Base-by-base conservation (phyloP, 352 stramenopile genomes). In the Peronospora farinosa region DNA sequence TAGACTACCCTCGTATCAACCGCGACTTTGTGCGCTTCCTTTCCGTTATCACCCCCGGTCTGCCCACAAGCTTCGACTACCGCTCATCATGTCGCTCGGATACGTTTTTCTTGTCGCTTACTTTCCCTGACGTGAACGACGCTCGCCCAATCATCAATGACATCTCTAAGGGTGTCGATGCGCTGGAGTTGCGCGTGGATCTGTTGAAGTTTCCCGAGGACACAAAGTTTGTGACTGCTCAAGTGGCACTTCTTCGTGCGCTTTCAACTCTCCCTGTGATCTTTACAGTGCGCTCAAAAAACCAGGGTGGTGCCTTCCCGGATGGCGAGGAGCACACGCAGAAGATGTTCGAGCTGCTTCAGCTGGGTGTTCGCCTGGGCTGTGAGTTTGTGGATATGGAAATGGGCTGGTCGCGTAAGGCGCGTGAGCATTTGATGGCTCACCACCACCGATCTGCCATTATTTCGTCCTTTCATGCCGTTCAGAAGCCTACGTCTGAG, bases 331-430 rank as follows among this genome's bases (percentile, higher is more conserved):
- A 96, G 44, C 54, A 91, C 39, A 72, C 89, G 54, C 78, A 80
- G 51, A 87, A 86, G 40, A 85, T 92, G 65, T 85, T 89, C 54
- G 64, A 92, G 27, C 61, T 98, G 40, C 74, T 98, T 12, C 65
- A 85, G 7, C 70, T 97, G 25, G 95, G 93, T 36, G 68, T 98
- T 48, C 84, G 92, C 2, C 80, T 90, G 44, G 96, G 92, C 11
- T 96, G 93, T 37, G 95, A 98, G 64, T 94, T 97, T 45, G 72
- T 99, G 32, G 96, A 99, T 66, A 83, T 99, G 35, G 96, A 99
- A 65, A 93, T 87, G 28, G 88, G 75, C 56, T 88, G 78, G 78
- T 77, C 76, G 16, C 60, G 80, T 56, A 44, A 90, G 73, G 84
- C 81, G 68, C 74, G 73, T 47, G 54, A 74, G 27, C 35, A 77